Evolutionary conservation across 2,329 filamentous ascomycete species (phyloP).

Genomic region (Didymella sp.): DNA sequence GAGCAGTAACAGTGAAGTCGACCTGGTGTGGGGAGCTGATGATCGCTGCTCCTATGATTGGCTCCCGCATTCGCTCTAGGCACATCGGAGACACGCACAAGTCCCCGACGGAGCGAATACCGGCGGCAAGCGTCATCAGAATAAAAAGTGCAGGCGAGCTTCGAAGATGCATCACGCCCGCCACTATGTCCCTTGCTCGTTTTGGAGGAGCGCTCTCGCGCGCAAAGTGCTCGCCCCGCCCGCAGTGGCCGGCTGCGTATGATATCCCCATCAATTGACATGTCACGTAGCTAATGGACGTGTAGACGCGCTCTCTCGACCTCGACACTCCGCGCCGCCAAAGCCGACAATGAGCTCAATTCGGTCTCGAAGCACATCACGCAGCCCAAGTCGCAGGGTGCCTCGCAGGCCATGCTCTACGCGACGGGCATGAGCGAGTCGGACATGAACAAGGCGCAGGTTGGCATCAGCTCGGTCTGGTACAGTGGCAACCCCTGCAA

Average conservation of each 20-base stretch:
- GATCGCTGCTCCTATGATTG: constrained; percentile 29
- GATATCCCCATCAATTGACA: constrained; percentile 7
- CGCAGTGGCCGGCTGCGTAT: constrained; percentile 46
- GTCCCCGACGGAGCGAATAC: constrained; percentile 29
- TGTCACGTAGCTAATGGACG: background rate
- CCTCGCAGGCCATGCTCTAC: constrained; percentile 98
- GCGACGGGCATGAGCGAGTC: constrained; percentile 85
- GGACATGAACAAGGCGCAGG: constrained; percentile 95
- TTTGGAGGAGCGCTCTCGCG: constrained; percentile 45
- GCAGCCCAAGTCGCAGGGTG: constrained; percentile 96
- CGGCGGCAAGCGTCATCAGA: constrained; percentile 6
- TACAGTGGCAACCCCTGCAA: constrained; percentile 98
- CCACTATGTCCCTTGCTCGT: constrained; percentile 46
- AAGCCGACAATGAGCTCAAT: constrained; percentile 63
- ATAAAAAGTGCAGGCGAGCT: constrained; percentile 36
- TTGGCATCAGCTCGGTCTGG: constrained; percentile 98
- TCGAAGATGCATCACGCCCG: constrained; percentile 29
- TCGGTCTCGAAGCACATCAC: constrained; percentile 85
- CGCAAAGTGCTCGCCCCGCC: constrained; percentile 38
- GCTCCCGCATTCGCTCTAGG: constrained; percentile 6
- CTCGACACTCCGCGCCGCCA: constrained; percentile 41
- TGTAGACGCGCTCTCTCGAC: constrained; percentile 44
- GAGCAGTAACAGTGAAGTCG: background rate
- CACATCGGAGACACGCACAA: constrained; percentile 18
- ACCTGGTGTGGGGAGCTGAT: background rate